Percentiles rank a stretch among this genome's conserved stretches.
Evolutionary conservation across 108 stramenopile species (phyloP).

Genomic region (Tribonema minus): DNA sequence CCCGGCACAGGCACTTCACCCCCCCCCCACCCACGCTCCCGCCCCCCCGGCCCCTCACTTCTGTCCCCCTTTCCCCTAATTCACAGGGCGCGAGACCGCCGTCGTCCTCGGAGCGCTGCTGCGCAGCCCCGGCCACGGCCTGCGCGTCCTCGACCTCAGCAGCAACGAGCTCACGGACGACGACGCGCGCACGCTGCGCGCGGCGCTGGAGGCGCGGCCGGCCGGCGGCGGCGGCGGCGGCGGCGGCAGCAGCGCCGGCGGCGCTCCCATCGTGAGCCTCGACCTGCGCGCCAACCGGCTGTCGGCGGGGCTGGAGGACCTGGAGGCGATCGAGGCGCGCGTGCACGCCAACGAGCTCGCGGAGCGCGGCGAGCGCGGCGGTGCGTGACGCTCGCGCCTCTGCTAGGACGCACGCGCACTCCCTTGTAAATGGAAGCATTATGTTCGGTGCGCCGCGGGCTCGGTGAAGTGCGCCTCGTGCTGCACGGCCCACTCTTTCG

Average conservation of each 20-base stretch:
- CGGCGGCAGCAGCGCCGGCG: not conserved
- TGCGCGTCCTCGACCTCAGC: conserved; percentile 45
- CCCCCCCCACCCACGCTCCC: not conserved
- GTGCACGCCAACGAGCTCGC: conserved; percentile 22
- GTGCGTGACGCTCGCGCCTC: too few relatives aligned
- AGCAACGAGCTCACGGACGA: conserved; percentile 50
- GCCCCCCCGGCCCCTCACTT: too few relatives aligned
- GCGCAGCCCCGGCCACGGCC: not conserved
- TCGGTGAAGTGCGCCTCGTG: too few relatives aligned
- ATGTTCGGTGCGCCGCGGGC: too few relatives aligned
- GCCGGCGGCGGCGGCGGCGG: not conserved
- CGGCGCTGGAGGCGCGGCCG: conserved; percentile 46
- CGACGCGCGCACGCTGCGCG: conserved; percentile 21
- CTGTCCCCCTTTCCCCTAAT: conserved; percentile 43
- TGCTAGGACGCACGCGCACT: too few relatives aligned
- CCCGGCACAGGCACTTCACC: not conserved
- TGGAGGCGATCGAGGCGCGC: conserved; percentile 28
- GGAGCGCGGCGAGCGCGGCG: too few relatives aligned
- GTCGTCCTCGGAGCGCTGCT: conserved; percentile 34
- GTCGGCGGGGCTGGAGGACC: conserved; percentile 23
- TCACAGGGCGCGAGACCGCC: conserved; percentile 20
- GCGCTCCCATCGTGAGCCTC: conserved; percentile 11
- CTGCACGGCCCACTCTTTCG: too few relatives aligned
- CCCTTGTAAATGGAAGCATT: too few relatives aligned
- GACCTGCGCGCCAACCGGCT: conserved; percentile 45